Percentiles rank a stretch among this genome's conserved stretches.
Evolutionary conservation across 805 yeast genomes (phyloP).

Genomic region (Debaryomyces hansenii): DNA sequence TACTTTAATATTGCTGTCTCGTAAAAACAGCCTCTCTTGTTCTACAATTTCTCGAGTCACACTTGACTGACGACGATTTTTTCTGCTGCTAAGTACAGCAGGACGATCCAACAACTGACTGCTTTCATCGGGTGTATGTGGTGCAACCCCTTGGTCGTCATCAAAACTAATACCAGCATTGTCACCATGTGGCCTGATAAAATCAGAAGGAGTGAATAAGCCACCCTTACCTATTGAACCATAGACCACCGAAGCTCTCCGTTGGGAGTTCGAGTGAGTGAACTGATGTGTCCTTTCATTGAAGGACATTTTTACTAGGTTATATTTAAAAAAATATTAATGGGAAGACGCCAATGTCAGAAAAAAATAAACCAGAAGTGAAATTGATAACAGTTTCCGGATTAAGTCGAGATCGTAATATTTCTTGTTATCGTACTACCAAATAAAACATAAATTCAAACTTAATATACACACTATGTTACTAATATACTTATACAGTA

Average conservation of each 20-base stretch:
- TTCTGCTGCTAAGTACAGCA: background rate
- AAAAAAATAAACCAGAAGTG: no score
- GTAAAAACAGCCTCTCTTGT: conserved; percentile 38
- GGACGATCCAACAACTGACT: conserved; percentile 4
- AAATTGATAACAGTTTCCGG: background rate
- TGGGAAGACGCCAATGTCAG: no score
- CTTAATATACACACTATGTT: background rate
- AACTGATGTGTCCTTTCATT: conserved; percentile 21
- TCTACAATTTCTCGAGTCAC: conserved; percentile 27
- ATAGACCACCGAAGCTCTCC: conserved; percentile 52
- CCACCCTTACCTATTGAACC: conserved; percentile 56
- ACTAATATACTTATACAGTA: background rate
- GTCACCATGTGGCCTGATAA: conserved; percentile 19
- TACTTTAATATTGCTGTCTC: conserved; percentile 25
- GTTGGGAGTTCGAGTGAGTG: conserved; percentile 43
- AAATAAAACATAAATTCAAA: background rate
- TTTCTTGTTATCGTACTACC: background rate
- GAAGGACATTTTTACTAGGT: conserved; percentile 2
- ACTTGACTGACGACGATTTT: conserved; percentile 15
- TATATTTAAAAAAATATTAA: background rate
- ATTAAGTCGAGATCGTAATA: background rate
- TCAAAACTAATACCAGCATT: background rate
- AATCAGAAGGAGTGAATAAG: conserved; percentile 52
- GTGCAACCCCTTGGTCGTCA: conserved; percentile 1
- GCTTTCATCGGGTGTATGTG: conserved; percentile 1